Conservation (phyloP, 805 yeast species). For the Torulaspora delbrueckii region DNA sequence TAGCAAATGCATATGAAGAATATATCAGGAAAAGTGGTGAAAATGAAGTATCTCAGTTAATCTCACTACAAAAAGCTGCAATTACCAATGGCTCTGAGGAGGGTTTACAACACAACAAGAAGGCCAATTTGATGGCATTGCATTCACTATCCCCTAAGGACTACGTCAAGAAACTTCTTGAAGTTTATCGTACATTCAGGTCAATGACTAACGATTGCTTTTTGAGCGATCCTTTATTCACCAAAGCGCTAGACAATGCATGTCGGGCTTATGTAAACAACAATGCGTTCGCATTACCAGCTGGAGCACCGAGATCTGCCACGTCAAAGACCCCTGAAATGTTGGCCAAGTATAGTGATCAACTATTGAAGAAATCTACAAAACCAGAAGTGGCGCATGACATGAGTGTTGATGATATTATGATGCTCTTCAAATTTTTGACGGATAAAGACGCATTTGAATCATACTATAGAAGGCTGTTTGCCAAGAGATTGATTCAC, state of each 20-base stretch:
- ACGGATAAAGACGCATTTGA: constrained; percentile 96
- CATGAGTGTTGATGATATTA: constrained; percentile 77
- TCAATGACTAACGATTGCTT: constrained; percentile 38
- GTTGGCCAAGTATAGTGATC: constrained; percentile 84
- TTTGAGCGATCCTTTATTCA: constrained; percentile 68
- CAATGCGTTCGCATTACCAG: constrained; percentile 72
- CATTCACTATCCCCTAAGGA: constrained; percentile 50
- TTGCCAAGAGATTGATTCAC: constrained; percentile 85
- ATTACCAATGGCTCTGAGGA: constrained; percentile 15
- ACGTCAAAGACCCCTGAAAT: constrained; percentile 85
- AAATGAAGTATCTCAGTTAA: constrained; percentile 24
- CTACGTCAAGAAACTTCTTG: constrained; percentile 72
- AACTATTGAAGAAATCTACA: constrained; percentile 68
- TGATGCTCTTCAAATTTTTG: constrained; percentile 79
- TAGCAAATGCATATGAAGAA: constrained; percentile 65
- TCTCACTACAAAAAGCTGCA: constrained; percentile 21
- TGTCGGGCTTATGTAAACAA: constrained; percentile 78
- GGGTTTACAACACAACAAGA: constrained; percentile 32
- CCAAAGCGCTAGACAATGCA: constrained; percentile 84
- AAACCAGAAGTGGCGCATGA: constrained; percentile 66
- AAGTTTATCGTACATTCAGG: constrained; percentile 59
- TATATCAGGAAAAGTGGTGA: constrained; percentile 66
- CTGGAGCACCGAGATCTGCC: constrained; percentile 42
- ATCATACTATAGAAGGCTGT: constrained; percentile 79
- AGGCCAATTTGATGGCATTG: constrained; percentile 39